Evolutionary conservation across 169 alveolate genomes (phyloP).

Genomic region (Eimeria maxima): DNA sequence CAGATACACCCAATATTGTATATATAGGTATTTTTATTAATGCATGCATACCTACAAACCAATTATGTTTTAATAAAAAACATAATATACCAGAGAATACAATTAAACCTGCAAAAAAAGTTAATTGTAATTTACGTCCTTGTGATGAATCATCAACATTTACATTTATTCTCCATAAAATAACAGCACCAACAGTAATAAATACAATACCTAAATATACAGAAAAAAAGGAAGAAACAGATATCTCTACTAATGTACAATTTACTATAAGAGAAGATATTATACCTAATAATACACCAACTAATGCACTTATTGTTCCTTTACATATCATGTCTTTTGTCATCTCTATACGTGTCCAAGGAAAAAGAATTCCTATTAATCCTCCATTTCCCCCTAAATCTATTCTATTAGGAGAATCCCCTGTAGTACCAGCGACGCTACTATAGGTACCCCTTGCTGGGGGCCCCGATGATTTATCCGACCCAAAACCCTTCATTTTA

Average conservation of each 20-base stretch:
- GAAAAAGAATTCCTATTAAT: slow-evolving; percentile 24
- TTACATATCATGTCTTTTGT: slow-evolving; percentile 76
- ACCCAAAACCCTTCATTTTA: slow-evolving; percentile 63
- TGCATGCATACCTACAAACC: slow-evolving; percentile 93
- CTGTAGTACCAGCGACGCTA: neutral
- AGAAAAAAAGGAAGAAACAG: slow-evolving; percentile 94
- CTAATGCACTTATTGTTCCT: slow-evolving; percentile 78
- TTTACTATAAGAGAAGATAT: slow-evolving; percentile 94
- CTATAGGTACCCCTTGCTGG: slow-evolving; percentile 20
- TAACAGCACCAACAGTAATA: slow-evolving; percentile 93
- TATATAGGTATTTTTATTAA: slow-evolving; percentile 93
- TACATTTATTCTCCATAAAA: slow-evolving; percentile 91
- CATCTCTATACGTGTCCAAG: slow-evolving; percentile 70
- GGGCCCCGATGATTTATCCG: slow-evolving; percentile 26
- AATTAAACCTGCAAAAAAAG: slow-evolving; percentile 87
- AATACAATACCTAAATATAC: slow-evolving; percentile 95
- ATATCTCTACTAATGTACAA: slow-evolving; percentile 96
- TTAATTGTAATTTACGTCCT: slow-evolving; percentile 68
- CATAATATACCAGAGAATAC: slow-evolving; percentile 95
- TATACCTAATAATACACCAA: slow-evolving; percentile 93
- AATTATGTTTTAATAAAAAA: slow-evolving; percentile 93
- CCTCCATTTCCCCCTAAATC: slow-evolving; percentile 24
- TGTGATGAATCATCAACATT: neutral
- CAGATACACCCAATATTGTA: slow-evolving; percentile 96
- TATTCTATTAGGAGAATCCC: neutral